Evolutionary conservation across 306 rosid genomes (phyloP).

Genomic region (Hippophae gyantsensis): DNA sequence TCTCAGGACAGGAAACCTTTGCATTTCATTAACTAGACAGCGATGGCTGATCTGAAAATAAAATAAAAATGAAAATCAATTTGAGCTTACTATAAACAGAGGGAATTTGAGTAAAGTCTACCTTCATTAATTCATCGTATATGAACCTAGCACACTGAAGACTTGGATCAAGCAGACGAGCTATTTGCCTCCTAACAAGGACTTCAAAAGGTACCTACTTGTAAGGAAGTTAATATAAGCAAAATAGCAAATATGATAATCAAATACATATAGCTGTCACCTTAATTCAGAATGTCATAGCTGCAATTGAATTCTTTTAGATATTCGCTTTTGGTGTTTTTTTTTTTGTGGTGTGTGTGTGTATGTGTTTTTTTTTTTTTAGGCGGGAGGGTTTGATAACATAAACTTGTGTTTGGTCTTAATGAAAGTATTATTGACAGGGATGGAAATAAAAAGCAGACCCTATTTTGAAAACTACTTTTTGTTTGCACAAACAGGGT

Average conservation of each 20-base stretch:
- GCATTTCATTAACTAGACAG: constrained; percentile 78
- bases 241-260: neutral
- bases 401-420: too few species aligned
- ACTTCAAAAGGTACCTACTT: constrained; percentile 89
- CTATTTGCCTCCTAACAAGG: constrained; percentile 87
- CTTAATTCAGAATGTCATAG: too few species aligned
- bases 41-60: constrained; percentile 80
- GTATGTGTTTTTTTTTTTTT: too few species aligned
- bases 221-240: constrained; percentile 14
- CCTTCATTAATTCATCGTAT: constrained; percentile 87
- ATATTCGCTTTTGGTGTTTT: too few species aligned
- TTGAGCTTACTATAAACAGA: constrained; percentile 6
- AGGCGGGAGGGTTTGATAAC: too few species aligned
- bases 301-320: too few species aligned
- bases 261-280: neutral
- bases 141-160: constrained; percentile 98
- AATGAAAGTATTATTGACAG: too few species aligned
- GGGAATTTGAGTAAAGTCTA: constrained; percentile 13
- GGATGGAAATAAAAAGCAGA: too few species aligned
- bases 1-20: constrained; percentile 81
- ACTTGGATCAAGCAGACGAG: constrained; percentile 92
- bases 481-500: too few species aligned
- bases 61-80: constrained; percentile 2
- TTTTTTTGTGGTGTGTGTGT: too few species aligned
- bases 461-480: too few species aligned